Evolutionary conservation across 305 asterid species (phyloP), one percentile per base, ranked within the genome.

Genomic region (Euphrasia arctica): DNA sequence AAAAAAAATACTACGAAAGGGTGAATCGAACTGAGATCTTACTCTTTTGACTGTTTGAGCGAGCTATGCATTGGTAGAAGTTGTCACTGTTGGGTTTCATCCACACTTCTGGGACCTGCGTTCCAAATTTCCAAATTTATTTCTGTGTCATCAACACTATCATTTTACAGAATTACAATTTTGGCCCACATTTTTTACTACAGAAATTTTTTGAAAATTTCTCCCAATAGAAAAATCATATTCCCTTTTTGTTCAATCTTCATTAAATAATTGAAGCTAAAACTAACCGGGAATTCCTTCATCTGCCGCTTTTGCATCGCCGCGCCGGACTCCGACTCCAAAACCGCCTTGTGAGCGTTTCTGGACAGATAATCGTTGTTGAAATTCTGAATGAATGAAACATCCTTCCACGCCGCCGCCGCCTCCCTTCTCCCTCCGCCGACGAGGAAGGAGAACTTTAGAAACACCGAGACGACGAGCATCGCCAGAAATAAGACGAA

Each of bases 71-170:
- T 58, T 79, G 83, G 70, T 76, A 67, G 60, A 72, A 85, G 57
- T 65, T 77, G 50, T 87, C 83, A 65, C 87, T 89, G 25, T 72
- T 69, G 42, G 97, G 96, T 22, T 87, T 84, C 84, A 71, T 81
- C 98, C 98, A 91, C 25, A 89, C 82, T 70, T 89, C 89, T 13
- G 88, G 88, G 48, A 81, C 79, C 93, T 72, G 76, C 51, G 28
- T 22, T 7, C 28, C 56, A 50, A 13, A 4, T 13, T 15, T 13
- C 9, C 6, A 14, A 50, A 1, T 12, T 48, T 5, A 43, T 8
- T 43, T 12, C 13, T 43, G 11, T 8, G 50, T 12, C 11, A 9
- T 43, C 50, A 43, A 43, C 50, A 8, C 13, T 8, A 8, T 43
- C 13, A 43, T 43, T 43, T 43, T 11, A 43, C 4, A 43, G 18